Evolutionary conservation across 2,329 filamentous ascomycete genomes (phyloP).

Genomic region (Stachybotrys elegans): DNA sequence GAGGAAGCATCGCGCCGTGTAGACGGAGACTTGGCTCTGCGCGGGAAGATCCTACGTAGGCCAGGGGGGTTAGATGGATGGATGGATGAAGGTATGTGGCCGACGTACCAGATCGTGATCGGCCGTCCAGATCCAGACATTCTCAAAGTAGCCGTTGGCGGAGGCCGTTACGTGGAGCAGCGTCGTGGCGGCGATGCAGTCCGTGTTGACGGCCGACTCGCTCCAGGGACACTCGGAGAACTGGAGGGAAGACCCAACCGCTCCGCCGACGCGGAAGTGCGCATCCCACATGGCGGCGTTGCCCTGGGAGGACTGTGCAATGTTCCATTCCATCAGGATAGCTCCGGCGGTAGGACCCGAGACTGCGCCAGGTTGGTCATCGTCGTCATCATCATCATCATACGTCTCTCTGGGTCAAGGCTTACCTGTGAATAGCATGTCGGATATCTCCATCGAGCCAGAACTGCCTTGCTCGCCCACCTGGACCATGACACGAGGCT

Average conservation of each 20-base stretch:
- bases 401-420: no score
- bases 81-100: background rate
- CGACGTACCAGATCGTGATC: constrained; percentile 52
- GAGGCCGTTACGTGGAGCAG: constrained; percentile 38
- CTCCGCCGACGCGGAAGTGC: constrained; percentile 69
- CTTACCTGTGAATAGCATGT: constrained; percentile 58
- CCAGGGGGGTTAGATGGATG: constrained; percentile 41
- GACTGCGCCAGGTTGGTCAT: no score
- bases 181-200: constrained; percentile 56
- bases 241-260: constrained; percentile 60
- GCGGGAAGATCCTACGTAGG: no score
- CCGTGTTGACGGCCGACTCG: constrained; percentile 40
- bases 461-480: constrained; percentile 56
- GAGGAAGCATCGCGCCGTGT: constrained; percentile 28
- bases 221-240: constrained; percentile 51
- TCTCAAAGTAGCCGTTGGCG: constrained; percentile 44
- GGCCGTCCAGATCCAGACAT: constrained; percentile 62
- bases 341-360: constrained; percentile 63
- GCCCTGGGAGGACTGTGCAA: constrained; percentile 61
- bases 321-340: constrained; percentile 46
- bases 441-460: constrained; percentile 63
- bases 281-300: constrained; percentile 12
- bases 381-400: no score
- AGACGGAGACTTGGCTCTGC: constrained; percentile 25
- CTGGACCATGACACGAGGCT: constrained; percentile 61